Conservation (phyloP, 139 green algal genomes). For the Haematococcus lacustris region DNA sequence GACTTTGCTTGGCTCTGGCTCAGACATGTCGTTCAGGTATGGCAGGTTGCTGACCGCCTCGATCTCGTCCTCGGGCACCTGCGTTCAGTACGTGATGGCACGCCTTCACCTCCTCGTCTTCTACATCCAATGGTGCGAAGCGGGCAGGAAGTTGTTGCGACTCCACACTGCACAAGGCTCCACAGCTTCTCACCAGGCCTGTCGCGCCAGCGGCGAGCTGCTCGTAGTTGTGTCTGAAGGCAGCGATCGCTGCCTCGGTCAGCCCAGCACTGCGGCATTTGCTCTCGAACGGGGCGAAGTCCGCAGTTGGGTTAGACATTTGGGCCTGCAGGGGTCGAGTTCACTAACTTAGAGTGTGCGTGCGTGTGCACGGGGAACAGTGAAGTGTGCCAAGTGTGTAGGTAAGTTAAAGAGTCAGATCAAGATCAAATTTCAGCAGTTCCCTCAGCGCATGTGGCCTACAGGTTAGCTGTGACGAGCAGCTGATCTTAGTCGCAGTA, state of each 20-base stretch:
- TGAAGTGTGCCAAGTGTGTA: no score
- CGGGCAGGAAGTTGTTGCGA: background rate
- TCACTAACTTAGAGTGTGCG: no score
- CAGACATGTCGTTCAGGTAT: constrained; percentile 22
- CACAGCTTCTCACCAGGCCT: constrained; percentile 54
- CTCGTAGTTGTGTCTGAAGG: constrained; percentile 82
- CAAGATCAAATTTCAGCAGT: no score
- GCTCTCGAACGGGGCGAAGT: background rate
- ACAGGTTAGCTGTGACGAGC: no score
- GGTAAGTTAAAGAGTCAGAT: no score
- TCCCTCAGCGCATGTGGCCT: no score
- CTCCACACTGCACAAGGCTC: background rate
- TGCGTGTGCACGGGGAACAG: no score
- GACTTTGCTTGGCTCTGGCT: constrained; percentile 13
- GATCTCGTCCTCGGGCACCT: constrained; percentile 73
- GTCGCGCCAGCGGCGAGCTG: constrained; percentile 74
- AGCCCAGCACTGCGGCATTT: constrained; percentile 2
- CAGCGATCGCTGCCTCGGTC: constrained; percentile 60
- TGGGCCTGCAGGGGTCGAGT: no score
- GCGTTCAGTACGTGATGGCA: no score
- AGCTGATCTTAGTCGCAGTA: no score
- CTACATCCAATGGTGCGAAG: background rate
- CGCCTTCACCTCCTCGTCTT: no score
- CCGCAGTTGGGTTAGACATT: no score
- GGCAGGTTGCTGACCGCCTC: constrained; percentile 56